Percentiles rank a stretch among this genome's conserved stretches.
phyloP scores from a whole-genome alignment of 306 rosid genomes.

The Vigna trinervia region DNA sequence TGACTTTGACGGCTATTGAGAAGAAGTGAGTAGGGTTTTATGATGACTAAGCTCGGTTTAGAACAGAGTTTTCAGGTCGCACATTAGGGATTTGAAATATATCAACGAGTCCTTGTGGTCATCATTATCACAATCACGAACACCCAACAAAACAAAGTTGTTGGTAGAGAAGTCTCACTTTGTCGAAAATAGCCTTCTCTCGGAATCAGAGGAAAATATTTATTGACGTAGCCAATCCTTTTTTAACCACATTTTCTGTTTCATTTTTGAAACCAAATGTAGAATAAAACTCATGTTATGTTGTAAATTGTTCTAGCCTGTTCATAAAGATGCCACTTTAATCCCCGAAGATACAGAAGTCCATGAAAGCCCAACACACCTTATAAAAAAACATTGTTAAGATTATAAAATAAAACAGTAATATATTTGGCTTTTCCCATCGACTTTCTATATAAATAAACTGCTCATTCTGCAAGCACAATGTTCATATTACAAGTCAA shows the following conservation, averaged over 20 bases:
- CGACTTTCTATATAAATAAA: not conserved
- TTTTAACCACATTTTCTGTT: not conserved
- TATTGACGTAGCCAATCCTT: not conserved
- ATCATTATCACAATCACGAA: not conserved
- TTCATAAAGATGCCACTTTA: not conserved
- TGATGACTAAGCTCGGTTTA: not conserved
- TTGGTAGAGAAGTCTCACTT: not conserved
- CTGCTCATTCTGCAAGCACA: not conserved
- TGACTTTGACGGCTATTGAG: slow-evolving; percentile 8
- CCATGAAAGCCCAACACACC: not conserved
- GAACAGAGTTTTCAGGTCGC: not conserved
- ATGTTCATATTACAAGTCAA: not conserved
- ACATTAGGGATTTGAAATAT: not conserved
- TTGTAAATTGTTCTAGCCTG: not conserved
- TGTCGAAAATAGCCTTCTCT: not conserved
- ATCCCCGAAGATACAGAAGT: not conserved
- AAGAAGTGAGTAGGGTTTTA: not conserved
- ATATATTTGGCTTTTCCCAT: not conserved
- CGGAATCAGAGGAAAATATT: not conserved
- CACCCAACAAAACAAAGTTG: not conserved
- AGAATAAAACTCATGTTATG: not conserved
- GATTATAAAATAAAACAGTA: not conserved
- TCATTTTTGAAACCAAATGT: not conserved
- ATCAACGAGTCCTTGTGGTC: not conserved
- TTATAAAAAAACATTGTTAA: not conserved